Percentiles rank a stretch among this genome's conserved stretches.
phyloP scores from a whole-genome alignment of 306 rosid genomes.

The Carpinus fangiana region DNA sequence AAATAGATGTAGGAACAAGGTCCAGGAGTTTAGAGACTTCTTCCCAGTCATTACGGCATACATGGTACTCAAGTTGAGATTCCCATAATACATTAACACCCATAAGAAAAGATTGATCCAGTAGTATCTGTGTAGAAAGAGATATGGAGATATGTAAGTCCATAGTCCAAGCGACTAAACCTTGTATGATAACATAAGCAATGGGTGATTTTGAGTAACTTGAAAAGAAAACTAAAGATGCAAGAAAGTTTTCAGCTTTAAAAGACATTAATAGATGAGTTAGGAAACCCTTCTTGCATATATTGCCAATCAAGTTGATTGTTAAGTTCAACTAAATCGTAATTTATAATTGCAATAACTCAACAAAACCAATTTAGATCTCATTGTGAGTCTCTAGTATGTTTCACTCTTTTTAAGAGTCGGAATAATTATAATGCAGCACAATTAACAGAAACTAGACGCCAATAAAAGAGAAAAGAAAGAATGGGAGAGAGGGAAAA shows the following conservation, averaged over 20 bases:
- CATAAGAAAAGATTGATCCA: slow-evolving; percentile 62
- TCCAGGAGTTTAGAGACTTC: slow-evolving; percentile 71
- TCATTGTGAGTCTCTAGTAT: not conserved
- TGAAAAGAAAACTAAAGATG: not conserved
- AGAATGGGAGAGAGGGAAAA: too few species aligned
- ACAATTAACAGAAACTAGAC: too few species aligned
- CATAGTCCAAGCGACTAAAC: slow-evolving; percentile 2
- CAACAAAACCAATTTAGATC: not conserved
- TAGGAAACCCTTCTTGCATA: not conserved
- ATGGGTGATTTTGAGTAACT: not conserved
- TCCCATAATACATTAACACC: slow-evolving; percentile 76
- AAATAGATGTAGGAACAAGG: slow-evolving; percentile 55
- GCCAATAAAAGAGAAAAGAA: too few species aligned
- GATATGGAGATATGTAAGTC: slow-evolving; percentile 26
- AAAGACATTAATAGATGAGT: not conserved
- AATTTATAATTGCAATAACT: not conserved
- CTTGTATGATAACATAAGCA: not conserved
- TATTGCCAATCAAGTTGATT: not conserved
- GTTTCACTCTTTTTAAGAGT: not conserved
- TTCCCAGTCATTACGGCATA: slow-evolving; percentile 71
- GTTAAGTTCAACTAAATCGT: not conserved
- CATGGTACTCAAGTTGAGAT: slow-evolving; percentile 82
- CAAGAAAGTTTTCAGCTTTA: not conserved
- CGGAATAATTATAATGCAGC: not conserved
- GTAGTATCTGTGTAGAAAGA: slow-evolving; percentile 62